Conservation (phyloP, 371 early-diverging fungal species). For the Syncephalis fuscata region DNA sequence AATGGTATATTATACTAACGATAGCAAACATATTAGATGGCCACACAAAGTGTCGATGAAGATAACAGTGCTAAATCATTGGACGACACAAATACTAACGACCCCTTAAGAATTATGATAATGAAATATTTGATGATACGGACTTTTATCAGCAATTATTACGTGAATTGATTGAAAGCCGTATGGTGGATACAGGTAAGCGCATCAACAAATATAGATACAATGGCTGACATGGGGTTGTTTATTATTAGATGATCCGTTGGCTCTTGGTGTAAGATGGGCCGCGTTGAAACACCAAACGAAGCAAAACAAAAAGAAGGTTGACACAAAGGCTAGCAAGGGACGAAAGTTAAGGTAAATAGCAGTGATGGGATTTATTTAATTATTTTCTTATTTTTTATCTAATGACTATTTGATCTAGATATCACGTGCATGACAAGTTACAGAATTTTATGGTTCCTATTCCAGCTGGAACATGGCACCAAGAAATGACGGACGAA, state of each 20-base stretch:
- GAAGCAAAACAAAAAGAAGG: constrained; percentile 60
- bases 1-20: constrained; percentile 6
- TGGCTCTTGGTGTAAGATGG: constrained; percentile 62
- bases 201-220: not conserved
- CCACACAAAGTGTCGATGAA: constrained; percentile 1
- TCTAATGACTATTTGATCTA: constrained; percentile 10
- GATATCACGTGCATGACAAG: constrained; percentile 87
- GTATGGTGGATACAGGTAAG: constrained; percentile 56
- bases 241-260: constrained; percentile 47
- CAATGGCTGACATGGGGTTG: too few relatives aligned
- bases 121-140: constrained; percentile 85
- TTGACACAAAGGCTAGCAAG: constrained; percentile 81
- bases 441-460: constrained; percentile 92
- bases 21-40: constrained; percentile 5
- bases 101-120: constrained; percentile 54
- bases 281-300: constrained; percentile 48
- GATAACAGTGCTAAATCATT: constrained; percentile 9
- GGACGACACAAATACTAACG: constrained; percentile 7
- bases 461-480: constrained; percentile 72
- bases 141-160: constrained; percentile 89
- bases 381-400: not conserved
- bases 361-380: constrained; percentile 1
- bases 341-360: constrained; percentile 61
- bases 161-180: constrained; percentile 82
- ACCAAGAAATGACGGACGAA: constrained; percentile 79